Percentiles rank a stretch among this genome's conserved stretches.
Evolutionary conservation across 1,284 basidiomycete genomes (phyloP).

Genomic region (Coniferiporia weirii): DNA sequence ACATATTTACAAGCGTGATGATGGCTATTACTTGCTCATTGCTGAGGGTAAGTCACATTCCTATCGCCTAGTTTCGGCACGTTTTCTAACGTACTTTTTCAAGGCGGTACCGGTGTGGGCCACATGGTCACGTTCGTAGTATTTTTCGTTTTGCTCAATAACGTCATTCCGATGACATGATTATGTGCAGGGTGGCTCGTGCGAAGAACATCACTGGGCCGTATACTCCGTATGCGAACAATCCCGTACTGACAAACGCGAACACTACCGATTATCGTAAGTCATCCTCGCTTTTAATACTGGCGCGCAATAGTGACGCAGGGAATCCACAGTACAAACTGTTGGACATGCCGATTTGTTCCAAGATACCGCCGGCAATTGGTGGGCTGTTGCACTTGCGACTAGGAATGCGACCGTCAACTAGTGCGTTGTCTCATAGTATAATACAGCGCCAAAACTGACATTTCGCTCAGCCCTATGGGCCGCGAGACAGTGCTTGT

Average conservation of each 20-base stretch:
- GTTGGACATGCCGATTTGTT: slow-evolving; percentile 38
- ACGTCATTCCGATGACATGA: neutral
- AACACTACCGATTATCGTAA: slow-evolving; percentile 25
- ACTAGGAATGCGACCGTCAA: slow-evolving; percentile 34
- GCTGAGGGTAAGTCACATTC: slow-evolving; percentile 32
- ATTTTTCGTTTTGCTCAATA: neutral
- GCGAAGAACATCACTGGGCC: slow-evolving; percentile 23
- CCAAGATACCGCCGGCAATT: slow-evolving; percentile 33
- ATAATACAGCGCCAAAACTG: neutral
- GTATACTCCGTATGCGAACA: slow-evolving; percentile 35
- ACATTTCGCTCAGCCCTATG: slow-evolving; percentile 16
- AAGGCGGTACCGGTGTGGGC: slow-evolving; percentile 1
- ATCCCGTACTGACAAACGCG: slow-evolving; percentile 39
- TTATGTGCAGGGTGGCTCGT: slow-evolving; percentile 18
- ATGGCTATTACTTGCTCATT: slow-evolving; percentile 38
- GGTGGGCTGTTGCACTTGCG: slow-evolving; percentile 32
- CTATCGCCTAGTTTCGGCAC: neutral
- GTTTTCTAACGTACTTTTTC: too few relatives aligned
- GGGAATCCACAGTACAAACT: slow-evolving; percentile 26
- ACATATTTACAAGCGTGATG: slow-evolving; percentile 37
- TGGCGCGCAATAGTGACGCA: neutral
- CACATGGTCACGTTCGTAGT: slow-evolving; percentile 28
- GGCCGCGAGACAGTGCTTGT: slow-evolving; percentile 31
- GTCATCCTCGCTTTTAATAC: neutral
- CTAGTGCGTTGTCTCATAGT: slow-evolving; percentile 7